Evolutionary conservation across 805 yeast species (phyloP), one percentile per base, ranked within the genome.

Genomic region (Saccharomyces jurei): DNA sequence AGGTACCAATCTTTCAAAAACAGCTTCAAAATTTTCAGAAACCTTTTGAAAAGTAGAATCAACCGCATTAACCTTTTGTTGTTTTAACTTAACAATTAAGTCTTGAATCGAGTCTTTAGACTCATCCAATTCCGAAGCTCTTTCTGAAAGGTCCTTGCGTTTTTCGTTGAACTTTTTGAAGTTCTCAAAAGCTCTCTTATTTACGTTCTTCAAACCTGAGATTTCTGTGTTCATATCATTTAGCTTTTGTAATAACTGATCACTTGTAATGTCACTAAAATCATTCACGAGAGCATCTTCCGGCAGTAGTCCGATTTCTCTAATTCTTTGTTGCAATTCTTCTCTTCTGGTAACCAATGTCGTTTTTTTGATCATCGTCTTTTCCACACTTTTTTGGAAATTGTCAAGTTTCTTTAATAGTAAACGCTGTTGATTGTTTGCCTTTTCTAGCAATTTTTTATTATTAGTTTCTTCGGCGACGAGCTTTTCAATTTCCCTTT

Each of bases 131-230:
- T 89, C 96, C 17, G 72, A 73, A 41, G 87, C 78, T 62, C 97
- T 81, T 26, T 71, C 74, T 0, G 77, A 77, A 55, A 92, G 73
- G 4, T 83, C 86, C 50, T 81, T 84, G 52, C 86, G 77, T 68
- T 91, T 94, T 55, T 79, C 81, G 21, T 86, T 80, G 66, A 89
- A 90, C 46, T 81, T 82, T 50, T 77, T 72, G 64, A 79, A 88
- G 65, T 91, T 96, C 62, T 91, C 97, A 60, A 87, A 74, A 0
- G 98, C 97, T 64, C 89, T 88, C 66, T 86, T 87, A 71, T 92
- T 92, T 50, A 94, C 87, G 67, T 89, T 95, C 26, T 81, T 79
- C 66, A 81, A 85, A 60, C 80, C 77, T 48, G 81, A 79, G 44
- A 92, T 72, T 29, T 78, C 80, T 36, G 78, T 80, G 46, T 83